Base-by-base conservation (phyloP, 345 rosid genomes). In the Eucalyptus cloeziana region DNA sequence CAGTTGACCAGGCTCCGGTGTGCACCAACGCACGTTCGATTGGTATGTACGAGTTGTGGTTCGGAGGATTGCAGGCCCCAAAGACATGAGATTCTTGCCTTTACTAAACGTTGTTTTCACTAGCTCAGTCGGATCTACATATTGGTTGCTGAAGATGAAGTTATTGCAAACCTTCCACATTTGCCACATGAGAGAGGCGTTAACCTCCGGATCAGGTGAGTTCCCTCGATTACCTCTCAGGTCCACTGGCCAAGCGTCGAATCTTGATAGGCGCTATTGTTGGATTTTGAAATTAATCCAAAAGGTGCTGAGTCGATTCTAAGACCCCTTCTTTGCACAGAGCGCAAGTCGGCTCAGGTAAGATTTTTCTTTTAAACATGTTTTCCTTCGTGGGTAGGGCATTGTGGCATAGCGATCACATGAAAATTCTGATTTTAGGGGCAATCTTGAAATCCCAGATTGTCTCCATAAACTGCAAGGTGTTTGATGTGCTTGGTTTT, bases 341-440 rank as follows among this genome's bases (percentile, higher is more conserved):
- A 24, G 30, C 5, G 13, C 62, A 56, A 21, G 62, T 56, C 13
- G 30, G 5, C 11, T 8, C 60, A 2, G 2, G 30, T 56, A 22
- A 56, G 30, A 22, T 52, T 7, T 17, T 52, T 19, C 10, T 52
- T 19, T 52, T 3, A 52, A 1, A 19, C 10, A 1, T 19, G 24
- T 24, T 4, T 56, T 56, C 30, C 30, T 56, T 10, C 6, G 13
- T 1, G 30, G 30, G 13, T 56, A 4, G 6, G 62, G 30, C 13
- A 0, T 10, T 4, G 12, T 24, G 62, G 62, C 62, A 56, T 10
- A 24, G 13, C 6, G 0, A 56, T 24, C 1, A 56, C 62, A 56
- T 24, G 12, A 56, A 56, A 9, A 56, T 9, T 56, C 1, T 56
- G 62, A 24, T 56, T 22, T 22, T 8, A 24, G 30, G 62, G 62